Base-by-base conservation (phyloP, 441 rosid genomes). In the Dalechampia spathulata region DNA sequence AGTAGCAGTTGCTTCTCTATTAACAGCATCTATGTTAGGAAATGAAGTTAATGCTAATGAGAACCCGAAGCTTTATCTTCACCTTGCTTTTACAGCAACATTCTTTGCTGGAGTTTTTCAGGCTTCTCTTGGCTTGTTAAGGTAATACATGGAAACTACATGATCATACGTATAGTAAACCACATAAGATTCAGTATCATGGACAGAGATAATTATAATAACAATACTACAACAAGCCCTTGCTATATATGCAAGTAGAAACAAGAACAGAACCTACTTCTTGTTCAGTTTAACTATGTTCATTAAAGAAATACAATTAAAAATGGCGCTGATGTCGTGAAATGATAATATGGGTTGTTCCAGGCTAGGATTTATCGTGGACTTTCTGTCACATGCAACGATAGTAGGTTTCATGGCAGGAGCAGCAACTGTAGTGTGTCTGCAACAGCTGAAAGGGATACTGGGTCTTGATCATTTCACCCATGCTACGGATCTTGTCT, bases 321-420 rank as follows among this genome's bases (percentile, higher is more conserved):
- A n/a, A n/a, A n/a, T n/a, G n/a, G n/a, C n/a, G n/a, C n/a, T n/a
- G n/a, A n/a, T n/a, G n/a, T n/a, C n/a, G n/a, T n/a, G n/a, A n/a
- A n/a, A n/a, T n/a, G n/a, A n/a, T n/a, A n/a, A n/a, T n/a, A 13
- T 61, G 81, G 39, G 39, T 9, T 32, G 7, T 32, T 39, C 5
- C 85, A 88, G 98, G 76, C 73, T 92, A 66, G 98, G 98, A 67
- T 88, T 92, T 36, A 66, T 92, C 20, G 98, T 88, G 82, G 98
- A 92, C 55, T 84, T 92, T 60, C 78, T 89, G 49, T 92, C 98
- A 52, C 98, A 92, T 70, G 95, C 96, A 66, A 78, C 98, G 55
- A 88, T 88, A 63, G 93, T 92, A 61, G 98, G 98, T 16, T 92
- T 88, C 75, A 92, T 88, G 98, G 96, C 76, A 58, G 98, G 98